Evolutionary conservation across 2,329 filamentous ascomycete species (phyloP).

Genomic region (Grosmannia huntii): DNA sequence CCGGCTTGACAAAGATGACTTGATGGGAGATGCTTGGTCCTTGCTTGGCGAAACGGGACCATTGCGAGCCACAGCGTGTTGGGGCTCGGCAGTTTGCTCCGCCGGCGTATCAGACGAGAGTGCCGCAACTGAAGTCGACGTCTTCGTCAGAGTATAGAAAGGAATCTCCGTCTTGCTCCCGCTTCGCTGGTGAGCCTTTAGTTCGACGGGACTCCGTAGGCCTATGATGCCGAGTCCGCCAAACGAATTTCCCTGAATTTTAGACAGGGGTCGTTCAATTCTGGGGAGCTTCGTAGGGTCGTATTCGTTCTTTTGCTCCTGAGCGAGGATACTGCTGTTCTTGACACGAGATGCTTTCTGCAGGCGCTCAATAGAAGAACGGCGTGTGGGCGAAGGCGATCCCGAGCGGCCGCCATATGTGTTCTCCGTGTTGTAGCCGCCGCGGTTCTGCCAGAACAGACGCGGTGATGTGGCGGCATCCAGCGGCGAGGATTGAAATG

Average conservation of each 20-base stretch:
- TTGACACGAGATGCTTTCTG: slow-evolving; percentile 92
- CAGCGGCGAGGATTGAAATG: slow-evolving; percentile 74
- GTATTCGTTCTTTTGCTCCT: slow-evolving; percentile 86
- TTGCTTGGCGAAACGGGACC: slow-evolving; percentile 46
- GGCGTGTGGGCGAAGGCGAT: slow-evolving; percentile 60
- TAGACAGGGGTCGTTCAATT: slow-evolving; percentile 71
- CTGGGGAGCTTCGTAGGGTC: slow-evolving; percentile 66
- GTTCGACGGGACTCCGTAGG: slow-evolving; percentile 35
- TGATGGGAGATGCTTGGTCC: slow-evolving; percentile 66
- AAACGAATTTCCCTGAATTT: slow-evolving; percentile 61
- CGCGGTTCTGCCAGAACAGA: slow-evolving; percentile 77
- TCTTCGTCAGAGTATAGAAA: slow-evolving; percentile 41
- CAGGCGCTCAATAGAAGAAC: slow-evolving; percentile 88
- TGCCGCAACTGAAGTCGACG: slow-evolving; percentile 12
- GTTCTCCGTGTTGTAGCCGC: slow-evolving; percentile 61
- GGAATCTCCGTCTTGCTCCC: slow-evolving; percentile 51
- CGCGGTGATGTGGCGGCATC: slow-evolving; percentile 60
- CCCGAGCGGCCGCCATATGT: slow-evolving; percentile 44
- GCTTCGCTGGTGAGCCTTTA: slow-evolving; percentile 32
- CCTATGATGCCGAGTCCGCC: slow-evolving; percentile 43
- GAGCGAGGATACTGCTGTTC: slow-evolving; percentile 94
- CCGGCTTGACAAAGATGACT: slow-evolving; percentile 68
- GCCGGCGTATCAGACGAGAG: neutral
- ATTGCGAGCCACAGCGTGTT: slow-evolving; percentile 14
- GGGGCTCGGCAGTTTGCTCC: neutral